These are phyloP conservation scores for Hydnomerulius pinastri DNA, from an alignment of 768 basidiomycete species.

Conservation along the genomic window DNA sequence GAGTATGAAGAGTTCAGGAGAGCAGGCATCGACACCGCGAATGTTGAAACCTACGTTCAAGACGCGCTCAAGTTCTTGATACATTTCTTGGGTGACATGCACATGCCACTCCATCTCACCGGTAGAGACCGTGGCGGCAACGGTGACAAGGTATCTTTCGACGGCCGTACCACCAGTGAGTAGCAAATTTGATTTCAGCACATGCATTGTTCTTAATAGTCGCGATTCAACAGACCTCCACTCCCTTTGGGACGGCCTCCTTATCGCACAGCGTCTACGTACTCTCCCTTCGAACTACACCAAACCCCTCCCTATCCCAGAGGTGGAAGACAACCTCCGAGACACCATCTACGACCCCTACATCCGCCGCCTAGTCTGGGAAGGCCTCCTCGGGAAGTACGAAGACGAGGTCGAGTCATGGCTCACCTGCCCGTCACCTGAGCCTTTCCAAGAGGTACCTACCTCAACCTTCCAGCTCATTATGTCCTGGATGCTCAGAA, in stretches of 20 bases:
- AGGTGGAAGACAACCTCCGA: conserved; percentile 66
- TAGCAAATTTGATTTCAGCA: conserved; percentile 9
- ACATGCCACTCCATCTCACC: conserved; percentile 90
- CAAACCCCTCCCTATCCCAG: conserved; percentile 62
- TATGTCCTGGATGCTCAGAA: conserved; percentile 13
- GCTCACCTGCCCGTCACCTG: conserved; percentile 60
- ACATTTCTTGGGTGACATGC: conserved; percentile 93
- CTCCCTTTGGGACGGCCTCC: conserved; percentile 81
- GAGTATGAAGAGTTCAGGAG: conserved; percentile 40
- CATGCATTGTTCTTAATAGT: background rate
- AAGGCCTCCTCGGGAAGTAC: conserved; percentile 78
- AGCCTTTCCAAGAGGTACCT: conserved; percentile 6
- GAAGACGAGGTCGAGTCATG: conserved; percentile 57
- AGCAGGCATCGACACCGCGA: background rate
- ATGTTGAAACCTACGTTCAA: conserved; percentile 46
- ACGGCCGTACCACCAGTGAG: conserved; percentile 71
- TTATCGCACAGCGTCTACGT: conserved; percentile 83
- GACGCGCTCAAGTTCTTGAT: conserved; percentile 91
- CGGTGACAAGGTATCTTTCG: conserved; percentile 71
- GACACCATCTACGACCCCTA: conserved; percentile 87
- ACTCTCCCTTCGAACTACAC: conserved; percentile 77
- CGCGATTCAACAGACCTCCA: conserved; percentile 62
- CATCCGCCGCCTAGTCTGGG: conserved; percentile 84
- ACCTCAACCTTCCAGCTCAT: conserved; percentile 29
- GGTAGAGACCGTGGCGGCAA: conserved; percentile 91